Percentiles rank a stretch among this genome's conserved stretches.
phyloP scores from a whole-genome alignment of 345 rosid species.

The Garcia nutans region DNA sequence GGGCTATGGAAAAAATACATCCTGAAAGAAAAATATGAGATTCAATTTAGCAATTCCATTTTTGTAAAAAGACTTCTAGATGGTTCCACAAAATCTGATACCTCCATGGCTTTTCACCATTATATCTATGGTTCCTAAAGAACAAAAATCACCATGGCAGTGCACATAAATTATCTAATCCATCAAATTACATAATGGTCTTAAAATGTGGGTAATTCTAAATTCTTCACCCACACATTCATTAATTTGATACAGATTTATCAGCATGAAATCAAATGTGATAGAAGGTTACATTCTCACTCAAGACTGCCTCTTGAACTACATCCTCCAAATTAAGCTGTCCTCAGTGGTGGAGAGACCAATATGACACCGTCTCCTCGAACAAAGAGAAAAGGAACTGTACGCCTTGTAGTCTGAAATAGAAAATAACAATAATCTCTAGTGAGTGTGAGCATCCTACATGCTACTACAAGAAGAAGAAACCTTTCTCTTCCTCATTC shows the following conservation, averaged over 20 bases:
- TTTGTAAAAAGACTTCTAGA: no score
- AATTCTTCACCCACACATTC: background rate
- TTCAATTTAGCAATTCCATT: no score
- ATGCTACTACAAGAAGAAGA: no score
- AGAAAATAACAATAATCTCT: background rate
- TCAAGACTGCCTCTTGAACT: constrained; percentile 1
- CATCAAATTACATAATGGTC: background rate
- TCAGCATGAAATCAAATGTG: background rate
- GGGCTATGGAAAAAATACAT: no score
- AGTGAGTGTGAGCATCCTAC: no score
- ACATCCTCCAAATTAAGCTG: constrained; percentile 47
- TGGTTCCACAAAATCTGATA: no score
- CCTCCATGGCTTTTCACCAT: background rate
- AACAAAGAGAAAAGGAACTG: constrained; percentile 82
- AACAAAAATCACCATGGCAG: background rate
- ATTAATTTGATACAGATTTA: constrained; percentile 3
- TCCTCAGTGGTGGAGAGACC: constrained; percentile 95
- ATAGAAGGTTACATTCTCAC: background rate
- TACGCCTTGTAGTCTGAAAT: constrained; percentile 83
- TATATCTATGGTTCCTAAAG: background rate
- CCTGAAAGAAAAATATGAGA: no score
- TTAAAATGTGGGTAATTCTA: background rate
- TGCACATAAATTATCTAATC: background rate
- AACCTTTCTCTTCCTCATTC: no score
- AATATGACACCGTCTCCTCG: constrained; percentile 98